A percentile compares a stretch with the other conserved stretches of the same genome.
Conservation (phyloP, 2,329 filamentous ascomycete genomes). For the Neonectria coccinea region DNA sequence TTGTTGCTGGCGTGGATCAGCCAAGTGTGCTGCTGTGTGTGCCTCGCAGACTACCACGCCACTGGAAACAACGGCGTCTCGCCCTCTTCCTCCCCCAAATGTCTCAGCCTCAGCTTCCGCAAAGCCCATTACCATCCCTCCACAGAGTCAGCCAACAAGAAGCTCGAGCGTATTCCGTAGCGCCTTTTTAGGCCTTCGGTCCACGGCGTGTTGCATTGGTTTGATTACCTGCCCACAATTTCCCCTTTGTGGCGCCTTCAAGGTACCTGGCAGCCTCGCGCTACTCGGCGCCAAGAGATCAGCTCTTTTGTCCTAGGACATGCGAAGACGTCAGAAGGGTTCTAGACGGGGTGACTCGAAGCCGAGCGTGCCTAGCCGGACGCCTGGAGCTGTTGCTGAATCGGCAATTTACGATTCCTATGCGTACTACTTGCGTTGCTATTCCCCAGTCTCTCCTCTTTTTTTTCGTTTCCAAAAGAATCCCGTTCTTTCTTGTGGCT, state of each 20-base stretch:
- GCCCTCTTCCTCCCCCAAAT: conserved; percentile 18
- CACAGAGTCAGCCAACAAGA: conserved; percentile 23
- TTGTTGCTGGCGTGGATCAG: not conserved
- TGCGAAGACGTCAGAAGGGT: conserved; percentile 42
- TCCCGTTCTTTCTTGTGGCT: conserved; percentile 20
- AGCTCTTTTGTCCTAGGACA: conserved; percentile 21
- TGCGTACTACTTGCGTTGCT: conserved; percentile 25
- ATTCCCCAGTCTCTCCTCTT: conserved; percentile 4
- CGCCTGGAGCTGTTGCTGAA: conserved; percentile 21
- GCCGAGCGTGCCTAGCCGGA: conserved; percentile 42
- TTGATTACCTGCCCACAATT: conserved; percentile 46
- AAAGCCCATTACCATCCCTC: conserved; percentile 23
- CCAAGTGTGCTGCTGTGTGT: conserved; percentile 2
- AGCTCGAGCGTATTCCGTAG: conserved; percentile 23
- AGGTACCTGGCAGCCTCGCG: conserved; percentile 40
- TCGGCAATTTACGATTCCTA: conserved; percentile 23
- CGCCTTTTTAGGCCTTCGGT: conserved; percentile 16
- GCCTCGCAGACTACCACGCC: not conserved
- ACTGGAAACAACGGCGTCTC: conserved; percentile 23
- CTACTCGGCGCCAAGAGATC: conserved; percentile 38
- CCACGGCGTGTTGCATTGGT: conserved; percentile 34
- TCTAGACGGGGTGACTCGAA: conserved; percentile 37
- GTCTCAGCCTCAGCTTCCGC: conserved; percentile 32
- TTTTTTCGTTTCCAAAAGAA: conserved; percentile 8
- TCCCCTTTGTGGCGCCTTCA: conserved; percentile 43